Base-by-base conservation (phyloP, 495 filamentous ascomycete species). In the Penicillium samsonianum region DNA sequence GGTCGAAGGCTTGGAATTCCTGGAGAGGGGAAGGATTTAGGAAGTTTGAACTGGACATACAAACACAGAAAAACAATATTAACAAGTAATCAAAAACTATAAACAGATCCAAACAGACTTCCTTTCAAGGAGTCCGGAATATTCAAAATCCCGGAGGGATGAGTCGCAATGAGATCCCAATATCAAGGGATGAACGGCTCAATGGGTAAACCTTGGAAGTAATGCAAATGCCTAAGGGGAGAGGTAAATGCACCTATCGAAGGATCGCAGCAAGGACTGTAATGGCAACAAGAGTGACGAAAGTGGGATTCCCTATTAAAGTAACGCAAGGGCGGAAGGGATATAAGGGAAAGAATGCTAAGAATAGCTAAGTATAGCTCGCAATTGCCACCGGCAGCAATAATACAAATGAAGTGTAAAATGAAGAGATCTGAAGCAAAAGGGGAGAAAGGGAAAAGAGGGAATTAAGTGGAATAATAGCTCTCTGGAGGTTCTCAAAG, bases 251-350 rank as follows among this genome's bases (percentile, higher is more conserved):
- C 52, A 47, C n/a, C n/a, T n/a, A 46, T 54, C 55, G 37, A 54
- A 66, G 58, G 58, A 59, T 69, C 57, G 64, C 60, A 68, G 73
- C 71, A 76, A 76, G 73, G 73, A 73, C 65, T 59, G 59, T 44
- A 53, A 2, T n/a, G n/a, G 23, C 23, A 25, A 25, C n/a, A 63
- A 53, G n/a, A 53, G 51, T 66, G 63, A 61, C 62, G 60, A 68
- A 53, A 49, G 19, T n/a, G 52, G 45, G 51, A 47, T 60, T 56
- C 50, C 56, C 30, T 38, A 46, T 22, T 51, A 35, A 31, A 22
- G 52, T 16, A 46, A 74, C 67, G 73, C 73, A 76, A 76, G 73
- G 73, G 69, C 57, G 42, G 11, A 55, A 55, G 55, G 49, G 52
- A 61, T 50, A 41, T 38, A 53, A 57, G 20, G 53, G 52, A 60